Evolutionary conservation across 2,329 filamentous ascomycete species (phyloP).

Genomic region (Monilinia polystroma): DNA sequence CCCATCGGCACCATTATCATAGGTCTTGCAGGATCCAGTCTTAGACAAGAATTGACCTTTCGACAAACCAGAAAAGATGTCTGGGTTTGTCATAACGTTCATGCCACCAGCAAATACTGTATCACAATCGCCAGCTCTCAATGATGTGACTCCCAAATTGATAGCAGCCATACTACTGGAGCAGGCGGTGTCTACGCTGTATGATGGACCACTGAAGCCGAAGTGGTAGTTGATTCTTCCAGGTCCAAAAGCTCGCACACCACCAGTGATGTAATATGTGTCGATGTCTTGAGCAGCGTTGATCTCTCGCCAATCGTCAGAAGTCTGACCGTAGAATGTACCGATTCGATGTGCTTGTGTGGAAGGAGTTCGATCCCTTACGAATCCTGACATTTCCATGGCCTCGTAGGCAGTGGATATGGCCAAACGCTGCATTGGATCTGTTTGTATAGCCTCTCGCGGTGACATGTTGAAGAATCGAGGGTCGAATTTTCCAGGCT

Average conservation of each 20-base stretch:
- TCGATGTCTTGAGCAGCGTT: slow-evolving; percentile 33
- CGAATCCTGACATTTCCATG: slow-evolving; percentile 22
- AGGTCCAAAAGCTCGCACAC: slow-evolving; percentile 34
- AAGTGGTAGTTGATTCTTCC: slow-evolving; percentile 44
- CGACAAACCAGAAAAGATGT: slow-evolving; percentile 28
- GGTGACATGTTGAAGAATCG: slow-evolving; percentile 85
- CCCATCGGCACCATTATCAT: slow-evolving; percentile 27
- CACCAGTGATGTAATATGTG: slow-evolving; percentile 36
- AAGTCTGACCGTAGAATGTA: slow-evolving; percentile 30
- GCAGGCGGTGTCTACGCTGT: slow-evolving; percentile 60
- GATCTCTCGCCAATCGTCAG: slow-evolving; percentile 29
- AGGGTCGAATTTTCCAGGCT: slow-evolving; percentile 73
- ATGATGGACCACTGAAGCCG: slow-evolving; percentile 49
- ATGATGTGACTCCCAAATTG: slow-evolving; percentile 52
- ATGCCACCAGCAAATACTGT: slow-evolving; percentile 45
- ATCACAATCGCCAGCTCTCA: slow-evolving; percentile 48
- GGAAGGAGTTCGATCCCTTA: slow-evolving; percentile 30
- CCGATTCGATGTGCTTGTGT: slow-evolving; percentile 44
- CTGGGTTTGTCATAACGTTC: slow-evolving; percentile 37
- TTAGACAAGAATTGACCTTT: slow-evolving; percentile 47
- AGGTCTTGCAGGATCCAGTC: slow-evolving; percentile 44
- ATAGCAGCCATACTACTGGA: slow-evolving; percentile 55
- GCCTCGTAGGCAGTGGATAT: slow-evolving; percentile 74
- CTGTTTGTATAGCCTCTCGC: slow-evolving; percentile 73
- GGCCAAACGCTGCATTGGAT: slow-evolving; percentile 75